Percentiles rank a stretch among this genome's conserved stretches.
These are phyloP conservation scores for Castanea mollissima DNA, from an alignment of 306 rosid genomes.

Conservation along the genomic window DNA sequence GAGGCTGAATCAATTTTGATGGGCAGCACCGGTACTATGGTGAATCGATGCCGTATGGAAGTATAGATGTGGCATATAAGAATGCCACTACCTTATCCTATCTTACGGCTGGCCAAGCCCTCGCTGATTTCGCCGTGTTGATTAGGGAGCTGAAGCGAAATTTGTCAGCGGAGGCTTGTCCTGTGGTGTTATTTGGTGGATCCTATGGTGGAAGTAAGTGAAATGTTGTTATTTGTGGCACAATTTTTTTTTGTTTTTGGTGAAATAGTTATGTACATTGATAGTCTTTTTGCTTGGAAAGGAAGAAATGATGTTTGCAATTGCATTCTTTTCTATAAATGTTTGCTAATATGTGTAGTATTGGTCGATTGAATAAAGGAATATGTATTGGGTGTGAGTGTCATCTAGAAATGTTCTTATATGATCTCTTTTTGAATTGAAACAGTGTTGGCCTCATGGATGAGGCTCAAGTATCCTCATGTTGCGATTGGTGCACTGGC, in stretches of 20 bases:
- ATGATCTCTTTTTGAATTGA: neutral
- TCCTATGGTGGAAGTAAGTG: constrained; percentile 89
- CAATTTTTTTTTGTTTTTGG: neutral
- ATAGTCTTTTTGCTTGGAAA: neutral
- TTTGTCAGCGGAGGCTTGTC: constrained; percentile 52
- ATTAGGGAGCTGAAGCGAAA: constrained; percentile 57
- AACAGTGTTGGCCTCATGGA: constrained; percentile 91
- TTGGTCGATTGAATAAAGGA: neutral
- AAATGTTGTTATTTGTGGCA: too few relatives aligned
- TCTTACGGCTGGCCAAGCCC: constrained; percentile 77
- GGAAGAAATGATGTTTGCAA: neutral
- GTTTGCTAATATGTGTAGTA: neutral
- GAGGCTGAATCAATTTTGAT: neutral
- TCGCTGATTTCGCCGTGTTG: constrained; percentile 72
- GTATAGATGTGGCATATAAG: constrained; percentile 60
- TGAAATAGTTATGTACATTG: neutral
- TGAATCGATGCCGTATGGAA: constrained; percentile 69
- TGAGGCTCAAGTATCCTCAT: constrained; percentile 94
- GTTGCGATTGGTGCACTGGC: constrained; percentile 83
- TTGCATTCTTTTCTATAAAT: neutral
- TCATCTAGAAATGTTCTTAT: neutral
- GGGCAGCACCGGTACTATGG: constrained; percentile 83
- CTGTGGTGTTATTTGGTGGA: constrained; percentile 87
- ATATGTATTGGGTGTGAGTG: constrained; percentile 1
- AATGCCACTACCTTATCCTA: constrained; percentile 58